Percentiles rank a stretch among this genome's conserved stretches.
phyloP scores from a whole-genome alignment of 177 flowering plant species.

The Telopea speciosissima region DNA sequence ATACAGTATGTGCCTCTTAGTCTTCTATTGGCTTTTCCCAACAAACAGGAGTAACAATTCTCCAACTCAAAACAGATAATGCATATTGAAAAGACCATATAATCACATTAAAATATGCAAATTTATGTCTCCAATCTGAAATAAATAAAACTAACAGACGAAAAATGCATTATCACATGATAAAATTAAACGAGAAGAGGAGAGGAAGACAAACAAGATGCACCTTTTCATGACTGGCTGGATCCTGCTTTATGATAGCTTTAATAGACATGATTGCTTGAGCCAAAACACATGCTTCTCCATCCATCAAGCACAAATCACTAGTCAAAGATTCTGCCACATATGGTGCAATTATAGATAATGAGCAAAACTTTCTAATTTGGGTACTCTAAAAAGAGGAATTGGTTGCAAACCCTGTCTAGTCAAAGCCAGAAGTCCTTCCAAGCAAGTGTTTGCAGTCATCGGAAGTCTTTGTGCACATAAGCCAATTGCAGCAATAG shows the following conservation, averaged over 20 bases:
- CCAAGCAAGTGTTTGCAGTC: constrained; percentile 64
- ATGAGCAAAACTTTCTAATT: neutral
- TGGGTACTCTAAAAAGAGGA: neutral
- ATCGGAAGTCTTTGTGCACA: constrained; percentile 76
- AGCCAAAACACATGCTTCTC: constrained; percentile 61
- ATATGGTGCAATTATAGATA: constrained; percentile 1
- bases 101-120: neutral
- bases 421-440: constrained; percentile 59
- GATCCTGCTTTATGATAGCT: constrained; percentile 65
- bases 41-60: neutral
- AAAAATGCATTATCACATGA: neutral
- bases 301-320: constrained; percentile 33
- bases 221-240: constrained; percentile 73
- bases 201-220: neutral
- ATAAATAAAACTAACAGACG: neutral
- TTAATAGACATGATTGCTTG: constrained; percentile 77
- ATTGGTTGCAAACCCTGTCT: constrained; percentile 46
- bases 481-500: constrained; percentile 87
- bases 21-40: neutral
- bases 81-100: neutral
- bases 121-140: too few species aligned
- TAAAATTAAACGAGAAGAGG: neutral
- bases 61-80: neutral
- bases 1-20: neutral
- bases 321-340: constrained; percentile 45